phyloP scores from a whole-genome alignment of 179 eudicot species.

The Silene coronaria region DNA sequence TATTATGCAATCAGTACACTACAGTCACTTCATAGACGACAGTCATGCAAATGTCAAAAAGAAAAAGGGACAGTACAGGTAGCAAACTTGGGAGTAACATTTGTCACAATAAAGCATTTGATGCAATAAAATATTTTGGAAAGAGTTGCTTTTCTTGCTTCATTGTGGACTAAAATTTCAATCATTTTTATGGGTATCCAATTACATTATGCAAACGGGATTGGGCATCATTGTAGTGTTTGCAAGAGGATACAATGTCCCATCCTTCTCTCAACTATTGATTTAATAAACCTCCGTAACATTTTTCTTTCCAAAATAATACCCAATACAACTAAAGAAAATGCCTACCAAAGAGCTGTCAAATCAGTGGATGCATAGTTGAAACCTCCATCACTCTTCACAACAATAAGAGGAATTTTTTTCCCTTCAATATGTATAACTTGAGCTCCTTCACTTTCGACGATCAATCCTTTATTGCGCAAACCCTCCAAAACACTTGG shows the following conservation, averaged over 20 bases:
- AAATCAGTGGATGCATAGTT: slow-evolving; percentile 98
- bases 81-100: neutral
- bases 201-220: neutral
- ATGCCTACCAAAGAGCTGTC: slow-evolving; percentile 80
- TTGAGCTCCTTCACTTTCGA: slow-evolving; percentile 86
- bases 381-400: slow-evolving; percentile 91
- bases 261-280: neutral
- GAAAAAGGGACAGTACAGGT: neutral
- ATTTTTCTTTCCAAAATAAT: neutral
- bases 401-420: slow-evolving; percentile 78
- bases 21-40: slow-evolving; percentile 12
- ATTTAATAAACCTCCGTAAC: neutral
- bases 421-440: slow-evolving; percentile 87
- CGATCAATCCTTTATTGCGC: slow-evolving; percentile 52
- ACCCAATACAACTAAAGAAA: neutral
- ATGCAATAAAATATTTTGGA: neutral
- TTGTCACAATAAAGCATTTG: neutral
- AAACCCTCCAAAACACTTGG: slow-evolving; percentile 53
- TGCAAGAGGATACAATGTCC: neutral
- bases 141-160: too few species aligned
- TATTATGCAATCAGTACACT: slow-evolving; percentile 11
- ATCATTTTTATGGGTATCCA: neutral
- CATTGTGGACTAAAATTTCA: neutral
- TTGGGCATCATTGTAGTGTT: neutral
- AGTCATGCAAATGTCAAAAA: neutral